Base-by-base conservation (phyloP, 106 monocot species). In the Hemerocallis citrina region DNA sequence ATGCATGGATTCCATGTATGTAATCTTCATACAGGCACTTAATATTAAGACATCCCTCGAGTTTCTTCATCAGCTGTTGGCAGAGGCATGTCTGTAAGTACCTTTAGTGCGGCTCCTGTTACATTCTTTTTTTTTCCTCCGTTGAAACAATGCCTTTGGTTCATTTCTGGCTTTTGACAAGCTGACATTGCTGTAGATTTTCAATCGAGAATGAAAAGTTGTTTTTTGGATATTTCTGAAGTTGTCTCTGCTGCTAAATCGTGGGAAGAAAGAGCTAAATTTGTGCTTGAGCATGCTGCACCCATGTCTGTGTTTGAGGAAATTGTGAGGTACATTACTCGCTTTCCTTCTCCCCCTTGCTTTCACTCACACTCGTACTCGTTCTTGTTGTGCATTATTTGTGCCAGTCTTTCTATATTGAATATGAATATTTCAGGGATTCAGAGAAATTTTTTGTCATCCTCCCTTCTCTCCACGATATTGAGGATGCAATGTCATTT, bases 251-350 rank as follows among this genome's bases (percentile, higher is more conserved):
- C 42, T 35, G 82, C 82, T 59, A 62, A 38, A 46, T 69, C 64
- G 48, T 89, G 88, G 88, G 88, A 80, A 73, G 77, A 80, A 43
- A 77, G 63, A 64, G 88, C 84, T 42, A 74, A 40, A 43, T 69
- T 30, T 77, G n/a, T 77, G 55, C 74, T 89, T 43, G 64, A 58
- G 41, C 42, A 71, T 57, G 46, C 55, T 36, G 70, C 74, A 24
- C 38, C 59, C 9, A 48, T 80, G 25, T 64, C 76, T 47, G 84
- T 80, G 27, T 89, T 84, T 72, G 80, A 84, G 55, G 54, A 71
- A 55, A 34, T 77, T 65, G 36, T 80, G 16, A 77, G 74, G 88
- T 89, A 65, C 43, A 34, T 43, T 9, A 41, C 11, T 19, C n/a
- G n/a, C n/a, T n/a, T n/a, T 32, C 42, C 19, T 31, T 9, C 22